Conservation (phyloP, 1,284 basidiomycete species). For the Coriolopsis trogii region DNA sequence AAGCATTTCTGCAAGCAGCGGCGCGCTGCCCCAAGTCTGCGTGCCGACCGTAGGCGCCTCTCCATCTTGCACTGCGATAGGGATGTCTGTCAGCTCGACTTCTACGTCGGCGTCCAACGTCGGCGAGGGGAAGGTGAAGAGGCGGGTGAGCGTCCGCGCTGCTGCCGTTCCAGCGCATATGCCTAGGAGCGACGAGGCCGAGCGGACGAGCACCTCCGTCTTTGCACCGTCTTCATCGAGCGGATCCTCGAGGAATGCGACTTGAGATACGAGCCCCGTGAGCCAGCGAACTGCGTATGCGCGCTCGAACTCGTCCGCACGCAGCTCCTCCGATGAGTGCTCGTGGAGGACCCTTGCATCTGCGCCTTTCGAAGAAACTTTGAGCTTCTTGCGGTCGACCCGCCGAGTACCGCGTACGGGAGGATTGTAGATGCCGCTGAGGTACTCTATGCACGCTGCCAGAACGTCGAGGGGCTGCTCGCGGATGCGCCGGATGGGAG, state of each 20-base stretch:
- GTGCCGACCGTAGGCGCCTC: slow-evolving; percentile 82
- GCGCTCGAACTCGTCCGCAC: slow-evolving; percentile 67
- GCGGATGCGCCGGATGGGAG: slow-evolving; percentile 31
- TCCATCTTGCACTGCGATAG: slow-evolving; percentile 64
- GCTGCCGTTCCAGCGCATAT: slow-evolving; percentile 43
- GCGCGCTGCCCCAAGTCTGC: slow-evolving; percentile 91
- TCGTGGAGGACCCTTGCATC: slow-evolving; percentile 12
- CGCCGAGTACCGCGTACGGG: slow-evolving; percentile 45
- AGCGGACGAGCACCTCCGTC: slow-evolving; percentile 42
- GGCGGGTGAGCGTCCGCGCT: slow-evolving; percentile 43
- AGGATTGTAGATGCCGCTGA: slow-evolving; percentile 49
- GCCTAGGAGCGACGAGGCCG: slow-evolving; percentile 54
- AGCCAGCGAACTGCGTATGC: slow-evolving; percentile 73
- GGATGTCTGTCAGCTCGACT: slow-evolving; percentile 71
- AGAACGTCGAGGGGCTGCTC: slow-evolving; percentile 31
- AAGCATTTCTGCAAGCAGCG: slow-evolving; percentile 80
- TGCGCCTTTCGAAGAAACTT: neutral
- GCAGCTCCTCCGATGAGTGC: slow-evolving; percentile 30
- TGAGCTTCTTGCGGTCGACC: slow-evolving; percentile 10
- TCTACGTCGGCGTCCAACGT: slow-evolving; percentile 26
- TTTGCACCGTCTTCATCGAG: slow-evolving; percentile 20
- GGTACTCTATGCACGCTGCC: slow-evolving; percentile 38
- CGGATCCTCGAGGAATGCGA: slow-evolving; percentile 23
- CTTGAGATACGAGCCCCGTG: slow-evolving; percentile 52
- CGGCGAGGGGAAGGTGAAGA: slow-evolving; percentile 40